Evolutionary conservation across 495 filamentous ascomycete species (phyloP).

Genomic region (Neurospora discreta): DNA sequence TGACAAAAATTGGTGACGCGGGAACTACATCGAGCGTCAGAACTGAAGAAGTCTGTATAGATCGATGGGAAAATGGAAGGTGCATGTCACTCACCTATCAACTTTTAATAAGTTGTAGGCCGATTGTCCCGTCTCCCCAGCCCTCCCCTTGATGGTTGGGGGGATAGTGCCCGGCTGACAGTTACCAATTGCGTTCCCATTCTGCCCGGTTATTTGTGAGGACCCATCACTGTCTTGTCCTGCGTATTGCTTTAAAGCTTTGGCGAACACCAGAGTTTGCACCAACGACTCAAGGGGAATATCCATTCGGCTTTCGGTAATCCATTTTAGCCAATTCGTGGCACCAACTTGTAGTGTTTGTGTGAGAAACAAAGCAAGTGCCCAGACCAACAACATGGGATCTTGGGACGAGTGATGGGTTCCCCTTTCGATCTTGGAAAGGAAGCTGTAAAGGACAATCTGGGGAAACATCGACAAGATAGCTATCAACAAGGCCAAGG

Average conservation of each 20-base stretch:
- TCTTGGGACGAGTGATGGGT: slow-evolving; percentile 17
- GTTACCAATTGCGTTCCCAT: background rate
- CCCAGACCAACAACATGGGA: slow-evolving; percentile 42
- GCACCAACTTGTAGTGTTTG: slow-evolving; percentile 39
- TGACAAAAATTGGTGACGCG: slow-evolving; percentile 52
- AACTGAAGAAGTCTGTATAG: slow-evolving; percentile 1
- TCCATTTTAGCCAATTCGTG: slow-evolving; percentile 48
- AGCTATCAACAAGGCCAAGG: slow-evolving; percentile 36
- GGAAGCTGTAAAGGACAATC: slow-evolving; percentile 45
- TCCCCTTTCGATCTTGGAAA: slow-evolving; percentile 44
- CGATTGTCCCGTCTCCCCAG: slow-evolving; percentile 11
- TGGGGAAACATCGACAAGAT: slow-evolving; percentile 50
- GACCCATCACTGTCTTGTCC: slow-evolving; percentile 18
- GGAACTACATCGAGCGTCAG: slow-evolving; percentile 33
- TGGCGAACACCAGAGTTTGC: slow-evolving; percentile 56
- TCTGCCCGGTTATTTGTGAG: background rate
- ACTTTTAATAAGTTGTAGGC: slow-evolving; percentile 30
- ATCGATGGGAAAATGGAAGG: background rate
- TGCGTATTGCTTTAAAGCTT: slow-evolving; percentile 55
- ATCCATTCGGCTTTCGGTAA: slow-evolving; percentile 45
- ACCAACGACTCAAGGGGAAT: slow-evolving; percentile 49
- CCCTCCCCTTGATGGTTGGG: slow-evolving; percentile 5
- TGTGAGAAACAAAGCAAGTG: slow-evolving; percentile 39
- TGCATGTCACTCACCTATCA: slow-evolving; percentile 21
- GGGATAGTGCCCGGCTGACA: background rate